phyloP scores from a whole-genome alignment of 257 asterid genomes.

The Solanum pimpinellifolium region DNA sequence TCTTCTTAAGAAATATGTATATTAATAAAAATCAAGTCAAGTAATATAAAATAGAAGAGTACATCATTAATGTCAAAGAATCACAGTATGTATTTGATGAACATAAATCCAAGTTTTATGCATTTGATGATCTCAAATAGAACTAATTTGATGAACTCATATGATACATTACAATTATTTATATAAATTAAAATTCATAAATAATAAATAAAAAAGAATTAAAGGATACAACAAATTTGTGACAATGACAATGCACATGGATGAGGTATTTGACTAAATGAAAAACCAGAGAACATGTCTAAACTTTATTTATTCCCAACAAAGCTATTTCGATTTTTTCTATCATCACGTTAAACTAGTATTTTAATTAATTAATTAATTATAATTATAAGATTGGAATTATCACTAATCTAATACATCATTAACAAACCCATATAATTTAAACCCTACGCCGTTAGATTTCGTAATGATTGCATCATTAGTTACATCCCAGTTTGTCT shows the following conservation, averaged over 20 bases:
- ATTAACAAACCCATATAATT: not conserved
- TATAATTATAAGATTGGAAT: not conserved
- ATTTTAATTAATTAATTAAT: not conserved
- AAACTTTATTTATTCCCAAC: constrained; percentile 23
- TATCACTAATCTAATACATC: not conserved
- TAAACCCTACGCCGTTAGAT: constrained; percentile 6
- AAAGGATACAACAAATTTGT: not conserved
- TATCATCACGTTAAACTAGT: not conserved
- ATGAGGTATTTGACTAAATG: constrained; percentile 19
- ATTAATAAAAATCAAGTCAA: not conserved
- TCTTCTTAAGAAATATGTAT: no score
- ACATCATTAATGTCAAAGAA: no score
- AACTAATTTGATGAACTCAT: not conserved
- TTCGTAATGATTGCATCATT: not conserved
- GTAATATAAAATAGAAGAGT: not conserved
- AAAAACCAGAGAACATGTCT: constrained; percentile 12
- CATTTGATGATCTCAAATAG: not conserved
- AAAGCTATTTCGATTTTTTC: constrained; percentile 2
- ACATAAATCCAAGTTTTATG: not conserved
- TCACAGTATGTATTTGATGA: not conserved
- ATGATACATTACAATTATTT: not conserved
- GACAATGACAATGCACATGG: constrained; percentile 34
- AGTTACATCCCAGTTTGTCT: not conserved
- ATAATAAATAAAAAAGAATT: not conserved
- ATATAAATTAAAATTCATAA: not conserved